A percentile compares a stretch with the other conserved stretches of the same genome.
Evolutionary conservation across 805 yeast genomes (phyloP).

Genomic region (Yueomyces sp.): DNA sequence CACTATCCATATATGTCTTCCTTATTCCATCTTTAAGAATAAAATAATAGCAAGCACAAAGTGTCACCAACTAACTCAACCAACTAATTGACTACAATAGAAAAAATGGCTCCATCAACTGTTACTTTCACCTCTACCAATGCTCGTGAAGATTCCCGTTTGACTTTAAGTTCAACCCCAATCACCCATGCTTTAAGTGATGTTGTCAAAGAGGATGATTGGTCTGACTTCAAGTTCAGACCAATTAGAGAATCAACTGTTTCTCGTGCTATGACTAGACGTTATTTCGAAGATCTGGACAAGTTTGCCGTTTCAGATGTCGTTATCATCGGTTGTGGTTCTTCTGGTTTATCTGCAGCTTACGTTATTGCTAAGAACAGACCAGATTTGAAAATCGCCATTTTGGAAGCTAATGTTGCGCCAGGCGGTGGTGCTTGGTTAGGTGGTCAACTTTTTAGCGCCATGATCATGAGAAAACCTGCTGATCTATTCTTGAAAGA

Average conservation of each 20-base stretch:
- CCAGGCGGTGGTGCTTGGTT: constrained; percentile 76
- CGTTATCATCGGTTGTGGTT: constrained; percentile 68
- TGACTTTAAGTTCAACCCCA: constrained; percentile 8
- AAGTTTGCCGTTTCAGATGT: constrained; percentile 64
- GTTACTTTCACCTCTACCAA: not conserved
- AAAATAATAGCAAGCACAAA: not conserved
- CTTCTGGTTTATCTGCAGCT: constrained; percentile 68
- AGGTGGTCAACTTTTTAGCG: constrained; percentile 65
- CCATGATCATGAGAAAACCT: constrained; percentile 71
- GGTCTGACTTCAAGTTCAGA: constrained; percentile 55
- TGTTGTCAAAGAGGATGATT: constrained; percentile 29
- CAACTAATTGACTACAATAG: not conserved
- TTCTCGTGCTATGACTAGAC: constrained; percentile 65
- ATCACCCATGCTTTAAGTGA: constrained; percentile 20
- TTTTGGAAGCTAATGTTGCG: constrained; percentile 60
- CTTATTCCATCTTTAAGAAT: no score
- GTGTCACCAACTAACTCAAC: no score
- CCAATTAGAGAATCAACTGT: constrained; percentile 71
- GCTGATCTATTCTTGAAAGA: constrained; percentile 58
- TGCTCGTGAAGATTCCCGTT: not conserved
- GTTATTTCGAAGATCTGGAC: constrained; percentile 62
- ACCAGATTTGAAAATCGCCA: constrained; percentile 64
- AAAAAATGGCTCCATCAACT: not conserved
- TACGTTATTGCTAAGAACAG: constrained; percentile 57
- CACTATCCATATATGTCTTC: no score